Conservation (phyloP, 192 early-diverging fungal species). For the Backusella luteola region DNA sequence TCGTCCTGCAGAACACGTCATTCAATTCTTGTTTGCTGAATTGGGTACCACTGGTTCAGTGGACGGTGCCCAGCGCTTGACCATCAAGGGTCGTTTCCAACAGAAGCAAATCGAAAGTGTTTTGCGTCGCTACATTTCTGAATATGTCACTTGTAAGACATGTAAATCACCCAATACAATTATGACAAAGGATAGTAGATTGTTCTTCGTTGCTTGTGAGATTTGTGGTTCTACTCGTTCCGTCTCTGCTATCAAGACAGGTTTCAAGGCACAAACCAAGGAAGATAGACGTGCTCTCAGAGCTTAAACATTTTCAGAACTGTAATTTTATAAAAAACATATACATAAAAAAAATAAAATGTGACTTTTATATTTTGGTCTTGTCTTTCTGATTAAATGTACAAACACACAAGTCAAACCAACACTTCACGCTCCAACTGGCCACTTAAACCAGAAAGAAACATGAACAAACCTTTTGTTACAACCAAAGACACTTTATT, state of each 20-base stretch:
- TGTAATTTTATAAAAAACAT: slow-evolving; percentile 7
- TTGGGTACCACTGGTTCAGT: slow-evolving; percentile 97
- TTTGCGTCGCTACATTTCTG: slow-evolving; percentile 94
- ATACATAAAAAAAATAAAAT: slow-evolving; percentile 1
- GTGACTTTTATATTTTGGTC: neutral
- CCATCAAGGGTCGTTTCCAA: slow-evolving; percentile 98
- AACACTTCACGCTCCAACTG: neutral
- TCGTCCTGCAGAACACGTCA: slow-evolving; percentile 93
- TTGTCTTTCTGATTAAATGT: neutral
- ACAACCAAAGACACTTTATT: neutral
- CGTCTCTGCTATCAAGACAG: slow-evolving; percentile 95
- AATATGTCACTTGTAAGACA: slow-evolving; percentile 99
- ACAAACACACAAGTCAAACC: neutral
- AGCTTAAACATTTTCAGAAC: slow-evolving; percentile 14
- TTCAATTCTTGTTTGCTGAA: slow-evolving; percentile 97
- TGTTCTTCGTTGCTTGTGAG: slow-evolving; percentile 97
- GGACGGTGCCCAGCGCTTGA: slow-evolving; percentile 84
- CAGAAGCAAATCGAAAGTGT: slow-evolving; percentile 99
- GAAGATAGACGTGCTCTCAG: slow-evolving; percentile 42
- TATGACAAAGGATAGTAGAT: slow-evolving; percentile 92
- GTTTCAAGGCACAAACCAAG: slow-evolving; percentile 87
- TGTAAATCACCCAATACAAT: slow-evolving; percentile 96
- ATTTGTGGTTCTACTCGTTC: slow-evolving; percentile 92
- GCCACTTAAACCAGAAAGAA: neutral
- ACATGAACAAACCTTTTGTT: neutral